Base-by-base conservation (phyloP, 169 alveolate species). In the Plasmodium sp. region DNA sequence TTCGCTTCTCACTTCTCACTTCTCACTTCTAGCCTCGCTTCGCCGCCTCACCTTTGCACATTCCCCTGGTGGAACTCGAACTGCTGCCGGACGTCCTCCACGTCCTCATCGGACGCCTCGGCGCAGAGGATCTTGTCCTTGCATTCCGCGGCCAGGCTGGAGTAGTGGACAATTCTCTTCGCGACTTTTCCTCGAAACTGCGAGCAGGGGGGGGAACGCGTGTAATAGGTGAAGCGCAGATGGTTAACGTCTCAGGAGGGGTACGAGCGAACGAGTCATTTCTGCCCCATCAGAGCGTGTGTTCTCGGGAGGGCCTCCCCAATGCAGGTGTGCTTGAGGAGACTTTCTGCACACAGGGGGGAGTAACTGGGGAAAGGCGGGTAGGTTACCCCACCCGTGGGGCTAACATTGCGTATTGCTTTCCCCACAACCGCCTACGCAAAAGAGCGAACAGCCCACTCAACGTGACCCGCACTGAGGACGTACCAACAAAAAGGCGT, bases 111-210 rank as follows among this genome's bases (percentile, higher is more conserved):
- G 27, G 43, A 45, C 31, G 22, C 27, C 71, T 90, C 91, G 6
- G 73, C 74, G 7, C 75, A 18, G 9, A 45, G 56, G 18, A 90
- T 80, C 54, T 67, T 90, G 51, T 81, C 74, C 3, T 86, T 39
- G 74, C 83, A 90, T 43, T 81, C 74, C 12, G 84, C 45, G 39
- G 82, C 82, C 45, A 80, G 39, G 22, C 34, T 45, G 36, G 94
- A 58, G 74, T 90, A 90, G 58, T 90, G 84, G 27, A 80, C 91
- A 71, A 90, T 79, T 58, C 94, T 39, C 72, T 80, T 90, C 5
- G 94, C 73, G n/a, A 90, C 84, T 81, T 36, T 90, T 41, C 91
- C 91, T 41, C 94, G 81, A 67, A 90, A 90, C 93, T 86, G 80
- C n/a, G 14, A 33, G 22, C 41, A 84, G 12, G n/a, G 71, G 22